Conservation (phyloP, 768 basidiomycete species). For the Termitomyces eurrhizus region DNA sequence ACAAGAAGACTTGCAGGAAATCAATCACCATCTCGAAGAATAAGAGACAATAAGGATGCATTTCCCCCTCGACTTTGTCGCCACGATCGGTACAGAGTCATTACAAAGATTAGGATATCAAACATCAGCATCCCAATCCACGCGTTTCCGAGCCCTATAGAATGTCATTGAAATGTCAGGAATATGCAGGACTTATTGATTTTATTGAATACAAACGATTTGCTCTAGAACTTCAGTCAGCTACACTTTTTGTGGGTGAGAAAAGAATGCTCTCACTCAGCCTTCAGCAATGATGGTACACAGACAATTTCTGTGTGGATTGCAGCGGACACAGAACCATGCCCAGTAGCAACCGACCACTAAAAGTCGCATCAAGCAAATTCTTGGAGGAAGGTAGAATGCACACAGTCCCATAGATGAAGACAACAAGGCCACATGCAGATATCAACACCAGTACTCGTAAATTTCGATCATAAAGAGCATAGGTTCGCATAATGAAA, state of each 20-base stretch:
- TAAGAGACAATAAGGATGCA: slow-evolving; percentile 24
- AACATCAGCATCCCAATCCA: slow-evolving; percentile 39
- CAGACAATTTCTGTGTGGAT: slow-evolving; percentile 16
- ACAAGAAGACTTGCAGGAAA: neutral
- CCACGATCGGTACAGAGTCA: slow-evolving; percentile 37
- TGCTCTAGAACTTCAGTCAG: slow-evolving; percentile 9
- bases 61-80: slow-evolving; percentile 17
- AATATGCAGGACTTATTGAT: neutral
- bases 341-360: slow-evolving; percentile 20
- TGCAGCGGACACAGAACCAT: neutral
- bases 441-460: slow-evolving; percentile 25
- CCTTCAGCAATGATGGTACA: slow-evolving; percentile 17
- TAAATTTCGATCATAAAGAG: slow-evolving; percentile 32
- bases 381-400: neutral
- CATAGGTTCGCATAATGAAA: slow-evolving; percentile 37
- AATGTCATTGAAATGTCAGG: neutral
- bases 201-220: slow-evolving; percentile 12
- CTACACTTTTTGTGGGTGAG: neutral
- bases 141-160: slow-evolving; percentile 29
- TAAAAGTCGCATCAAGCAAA: slow-evolving; percentile 1
- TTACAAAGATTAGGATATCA: slow-evolving; percentile 35
- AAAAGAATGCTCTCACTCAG: slow-evolving; percentile 15
- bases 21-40: slow-evolving; percentile 40
- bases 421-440: slow-evolving; percentile 23
- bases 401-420: slow-evolving; percentile 21